These are phyloP conservation scores for Aphanocladium album DNA, from an alignment of 2,329 filamentous ascomycete species.

Conservation along the genomic window DNA sequence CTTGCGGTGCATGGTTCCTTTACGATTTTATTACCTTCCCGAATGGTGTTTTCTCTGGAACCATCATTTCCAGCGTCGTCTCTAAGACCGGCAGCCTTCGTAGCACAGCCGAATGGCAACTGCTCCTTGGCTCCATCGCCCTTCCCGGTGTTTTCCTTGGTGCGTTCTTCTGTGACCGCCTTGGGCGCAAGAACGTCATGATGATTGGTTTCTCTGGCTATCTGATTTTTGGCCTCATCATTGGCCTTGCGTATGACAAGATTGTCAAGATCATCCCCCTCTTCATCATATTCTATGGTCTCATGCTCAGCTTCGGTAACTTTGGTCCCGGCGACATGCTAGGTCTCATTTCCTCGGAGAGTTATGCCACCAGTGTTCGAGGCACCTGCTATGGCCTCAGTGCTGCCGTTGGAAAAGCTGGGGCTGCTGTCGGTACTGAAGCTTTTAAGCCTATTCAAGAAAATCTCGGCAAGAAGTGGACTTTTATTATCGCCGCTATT, in stretches of 20 bases:
- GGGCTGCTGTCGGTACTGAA: slow-evolving; percentile 46
- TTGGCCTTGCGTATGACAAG: slow-evolving; percentile 42
- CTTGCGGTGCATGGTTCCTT: slow-evolving; percentile 52
- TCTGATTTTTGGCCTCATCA: slow-evolving; percentile 46
- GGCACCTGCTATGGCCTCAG: slow-evolving; percentile 48
- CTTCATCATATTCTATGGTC: slow-evolving; percentile 47
- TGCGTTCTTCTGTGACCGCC: slow-evolving; percentile 40
- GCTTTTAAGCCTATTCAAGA: slow-evolving; percentile 44
- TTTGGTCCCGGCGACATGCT: slow-evolving; percentile 48
- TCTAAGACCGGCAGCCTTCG: slow-evolving; percentile 28
- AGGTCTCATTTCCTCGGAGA: slow-evolving; percentile 45
- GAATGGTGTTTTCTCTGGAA: slow-evolving; percentile 41
- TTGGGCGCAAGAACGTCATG: slow-evolving; percentile 46
- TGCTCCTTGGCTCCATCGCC: slow-evolving; percentile 39
- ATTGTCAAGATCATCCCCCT: slow-evolving; percentile 45
- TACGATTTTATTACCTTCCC: slow-evolving; percentile 45
- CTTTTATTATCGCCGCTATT: slow-evolving; percentile 48
- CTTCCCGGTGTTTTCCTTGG: slow-evolving; percentile 47
- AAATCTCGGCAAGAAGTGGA: slow-evolving; percentile 43
- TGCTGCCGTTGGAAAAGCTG: slow-evolving; percentile 46
- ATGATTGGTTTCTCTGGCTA: slow-evolving; percentile 47
- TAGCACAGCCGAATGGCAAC: slow-evolving; percentile 43
- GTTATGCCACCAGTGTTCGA: slow-evolving; percentile 46
- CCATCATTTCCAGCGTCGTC: slow-evolving; percentile 36
- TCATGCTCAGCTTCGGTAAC: slow-evolving; percentile 45